phyloP scores from a whole-genome alignment of 352 stramenopile species.

The Phytophthora nicotianae region DNA sequence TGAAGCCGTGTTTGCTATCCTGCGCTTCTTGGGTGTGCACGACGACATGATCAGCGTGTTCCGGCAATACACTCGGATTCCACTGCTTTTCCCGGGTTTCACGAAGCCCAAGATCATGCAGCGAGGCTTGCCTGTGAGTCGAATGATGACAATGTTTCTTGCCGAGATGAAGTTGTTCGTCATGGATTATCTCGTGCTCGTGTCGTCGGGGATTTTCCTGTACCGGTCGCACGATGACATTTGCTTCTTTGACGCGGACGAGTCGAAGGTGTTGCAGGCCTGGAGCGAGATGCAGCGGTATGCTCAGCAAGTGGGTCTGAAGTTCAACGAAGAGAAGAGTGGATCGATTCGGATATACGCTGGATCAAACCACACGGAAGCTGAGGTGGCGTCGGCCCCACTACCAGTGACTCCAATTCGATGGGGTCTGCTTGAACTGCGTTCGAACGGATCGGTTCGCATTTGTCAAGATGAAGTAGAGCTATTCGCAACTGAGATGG shows the following conservation, averaged over 20 bases:
- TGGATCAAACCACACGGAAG: conserved; percentile 1
- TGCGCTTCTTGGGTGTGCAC: conserved; percentile 46
- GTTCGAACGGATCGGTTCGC: conserved; percentile 39
- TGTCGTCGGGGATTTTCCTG: conserved; percentile 36
- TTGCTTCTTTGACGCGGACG: conserved; percentile 46
- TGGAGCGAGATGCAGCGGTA: conserved; percentile 46
- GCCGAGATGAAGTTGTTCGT: conserved; percentile 50
- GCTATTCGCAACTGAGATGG: conserved; percentile 47
- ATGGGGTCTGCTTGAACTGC: conserved; percentile 52
- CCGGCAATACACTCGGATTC: conserved; percentile 46
- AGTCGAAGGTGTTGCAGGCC: conserved; percentile 34
- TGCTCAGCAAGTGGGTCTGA: conserved; percentile 27
- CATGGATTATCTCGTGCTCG: conserved; percentile 53
- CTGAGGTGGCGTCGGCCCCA: conserved; percentile 22
- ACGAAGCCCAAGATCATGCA: conserved; percentile 35
- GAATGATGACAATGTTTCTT: conserved; percentile 47
- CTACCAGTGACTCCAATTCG: conserved; percentile 42
- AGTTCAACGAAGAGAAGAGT: conserved; percentile 52
- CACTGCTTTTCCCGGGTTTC: conserved; percentile 42
- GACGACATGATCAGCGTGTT: conserved; percentile 41
- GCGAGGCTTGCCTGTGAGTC: conserved; percentile 43
- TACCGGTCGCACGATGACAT: conserved; percentile 61
- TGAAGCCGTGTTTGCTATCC: conserved; percentile 43
- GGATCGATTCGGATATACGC: conserved; percentile 39
- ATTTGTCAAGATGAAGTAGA: conserved; percentile 44